phyloP scores from a whole-genome alignment of 2,329 filamentous ascomycete species.

The Claviceps purpurea region DNA sequence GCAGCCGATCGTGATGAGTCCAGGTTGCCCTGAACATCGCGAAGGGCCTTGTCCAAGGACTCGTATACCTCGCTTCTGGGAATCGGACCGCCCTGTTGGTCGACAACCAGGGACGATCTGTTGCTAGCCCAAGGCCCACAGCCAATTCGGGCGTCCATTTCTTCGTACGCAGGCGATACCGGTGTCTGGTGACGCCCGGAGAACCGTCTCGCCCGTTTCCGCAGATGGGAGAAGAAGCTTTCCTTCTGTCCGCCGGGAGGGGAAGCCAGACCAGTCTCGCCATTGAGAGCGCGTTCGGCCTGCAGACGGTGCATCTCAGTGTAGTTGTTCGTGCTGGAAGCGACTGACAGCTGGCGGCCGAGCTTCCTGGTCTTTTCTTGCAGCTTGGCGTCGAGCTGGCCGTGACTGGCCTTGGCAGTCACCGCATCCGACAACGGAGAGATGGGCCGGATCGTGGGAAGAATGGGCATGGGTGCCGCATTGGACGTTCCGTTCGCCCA shows the following conservation, averaged over 20 bases:
- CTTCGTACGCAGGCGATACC: slow-evolving; percentile 66
- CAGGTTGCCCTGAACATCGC: slow-evolving; percentile 37
- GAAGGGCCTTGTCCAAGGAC: slow-evolving; percentile 44
- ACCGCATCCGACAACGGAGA: slow-evolving; percentile 93
- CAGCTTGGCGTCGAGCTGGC: slow-evolving; percentile 33
- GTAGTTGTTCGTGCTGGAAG: slow-evolving; percentile 87
- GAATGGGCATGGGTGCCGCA: slow-evolving; percentile 83
- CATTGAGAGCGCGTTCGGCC: slow-evolving; percentile 80
- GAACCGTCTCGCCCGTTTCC: slow-evolving; percentile 82
- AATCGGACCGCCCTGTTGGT: slow-evolving; percentile 37
- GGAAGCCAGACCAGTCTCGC: slow-evolving; percentile 60
- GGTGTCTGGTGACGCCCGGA: slow-evolving; percentile 82
- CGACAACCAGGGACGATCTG: slow-evolving; percentile 69
- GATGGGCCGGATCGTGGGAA: slow-evolving; percentile 87
- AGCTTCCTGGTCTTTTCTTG: slow-evolving; percentile 75
- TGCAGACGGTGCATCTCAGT: slow-evolving; percentile 80
- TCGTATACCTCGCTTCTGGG: slow-evolving; percentile 45
- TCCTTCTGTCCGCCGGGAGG: slow-evolving; percentile 75
- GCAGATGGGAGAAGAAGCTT: slow-evolving; percentile 93
- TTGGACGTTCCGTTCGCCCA: slow-evolving; percentile 78
- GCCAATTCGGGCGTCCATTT: slow-evolving; percentile 84
- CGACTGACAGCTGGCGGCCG: slow-evolving; percentile 82
- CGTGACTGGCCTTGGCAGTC: slow-evolving; percentile 71
- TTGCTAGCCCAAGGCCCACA: slow-evolving; percentile 83
- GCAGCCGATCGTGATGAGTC: slow-evolving; percentile 29